Conservation (phyloP, 345 rosid species). For the Boechera retrofracta region DNA sequence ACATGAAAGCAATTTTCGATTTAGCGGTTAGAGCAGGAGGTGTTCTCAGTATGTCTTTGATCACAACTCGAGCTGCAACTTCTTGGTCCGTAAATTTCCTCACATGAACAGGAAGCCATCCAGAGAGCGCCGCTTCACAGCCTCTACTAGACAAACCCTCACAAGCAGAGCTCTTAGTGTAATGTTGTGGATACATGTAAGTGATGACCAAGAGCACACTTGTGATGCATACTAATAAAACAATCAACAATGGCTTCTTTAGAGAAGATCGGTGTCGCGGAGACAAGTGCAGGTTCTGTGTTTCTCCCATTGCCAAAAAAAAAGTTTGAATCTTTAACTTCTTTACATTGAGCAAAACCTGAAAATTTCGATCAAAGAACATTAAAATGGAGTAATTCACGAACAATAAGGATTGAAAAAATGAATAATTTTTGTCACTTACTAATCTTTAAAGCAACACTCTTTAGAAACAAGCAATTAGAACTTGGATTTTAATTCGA, state of each 20-base stretch:
- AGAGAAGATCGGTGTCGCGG: constrained; percentile 69
- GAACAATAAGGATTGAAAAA: background rate
- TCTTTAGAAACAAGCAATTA: constrained; percentile 31
- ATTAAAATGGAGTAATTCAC: background rate
- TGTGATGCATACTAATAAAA: constrained; percentile 74
- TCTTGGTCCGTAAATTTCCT: constrained; percentile 86
- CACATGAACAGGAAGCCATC: constrained; percentile 95
- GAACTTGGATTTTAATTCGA: constrained; percentile 5
- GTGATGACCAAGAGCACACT: constrained; percentile 77
- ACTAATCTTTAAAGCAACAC: constrained; percentile 30
- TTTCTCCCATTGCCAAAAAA: constrained; percentile 62
- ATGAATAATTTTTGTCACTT: constrained; percentile 18
- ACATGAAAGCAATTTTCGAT: constrained; percentile 91
- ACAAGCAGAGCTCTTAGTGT: constrained; percentile 58
- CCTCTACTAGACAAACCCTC: constrained; percentile 73
- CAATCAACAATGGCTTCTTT: constrained; percentile 85
- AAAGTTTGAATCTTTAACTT: constrained; percentile 40
- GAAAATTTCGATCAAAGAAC: background rate
- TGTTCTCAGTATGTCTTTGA: constrained; percentile 65
- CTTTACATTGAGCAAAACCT: constrained; percentile 37
- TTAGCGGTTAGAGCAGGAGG: constrained; percentile 58
- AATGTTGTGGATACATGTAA: constrained; percentile 78
- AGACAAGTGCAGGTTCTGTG: constrained; percentile 66
- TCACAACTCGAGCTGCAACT: constrained; percentile 74
- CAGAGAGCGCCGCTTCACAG: constrained; percentile 64